phyloP scores from a whole-genome alignment of 2,329 filamentous ascomycete species.

The Aspergillus carbonarius region DNA sequence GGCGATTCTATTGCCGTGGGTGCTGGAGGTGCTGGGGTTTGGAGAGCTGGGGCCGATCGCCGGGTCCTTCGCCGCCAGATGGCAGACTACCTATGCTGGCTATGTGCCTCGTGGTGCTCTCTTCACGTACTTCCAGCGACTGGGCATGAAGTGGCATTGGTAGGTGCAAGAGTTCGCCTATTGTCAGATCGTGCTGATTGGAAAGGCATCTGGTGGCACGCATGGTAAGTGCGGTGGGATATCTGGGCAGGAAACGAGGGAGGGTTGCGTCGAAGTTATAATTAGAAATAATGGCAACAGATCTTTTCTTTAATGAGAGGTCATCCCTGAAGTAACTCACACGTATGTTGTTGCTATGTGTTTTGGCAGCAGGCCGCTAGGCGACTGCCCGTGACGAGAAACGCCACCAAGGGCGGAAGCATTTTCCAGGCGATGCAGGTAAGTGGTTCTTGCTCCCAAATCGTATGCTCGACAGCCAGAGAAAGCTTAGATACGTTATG shows the following conservation, averaged over 20 bases:
- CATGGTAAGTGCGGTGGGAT: not conserved
- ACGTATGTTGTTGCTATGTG: not conserved
- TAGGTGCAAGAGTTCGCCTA: not conserved
- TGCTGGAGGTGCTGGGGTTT: constrained; percentile 29
- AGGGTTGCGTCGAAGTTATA: not conserved
- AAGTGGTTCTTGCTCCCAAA: not conserved
- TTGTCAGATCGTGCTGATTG: not conserved
- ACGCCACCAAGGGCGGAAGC: not conserved
- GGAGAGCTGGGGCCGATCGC: constrained; percentile 25
- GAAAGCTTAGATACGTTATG: not conserved
- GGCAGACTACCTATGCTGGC: constrained; percentile 41
- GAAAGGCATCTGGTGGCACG: not conserved
- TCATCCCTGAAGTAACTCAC: not conserved
- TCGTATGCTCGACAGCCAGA: not conserved
- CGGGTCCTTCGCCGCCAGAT: constrained; percentile 41
- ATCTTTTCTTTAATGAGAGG: too few species aligned
- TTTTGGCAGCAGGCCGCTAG: not conserved
- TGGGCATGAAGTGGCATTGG: constrained; percentile 39
- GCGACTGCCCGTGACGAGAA: not conserved
- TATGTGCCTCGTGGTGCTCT: constrained; percentile 42
- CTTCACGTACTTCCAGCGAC: constrained; percentile 45
- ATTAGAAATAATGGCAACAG: not conserved
- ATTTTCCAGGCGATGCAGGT: not conserved
- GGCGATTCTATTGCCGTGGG: constrained; percentile 24
- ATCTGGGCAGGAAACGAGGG: not conserved